Base-by-base conservation (phyloP, 2,329 filamentous ascomycete species). In the Colletotrichum shisoi region DNA sequence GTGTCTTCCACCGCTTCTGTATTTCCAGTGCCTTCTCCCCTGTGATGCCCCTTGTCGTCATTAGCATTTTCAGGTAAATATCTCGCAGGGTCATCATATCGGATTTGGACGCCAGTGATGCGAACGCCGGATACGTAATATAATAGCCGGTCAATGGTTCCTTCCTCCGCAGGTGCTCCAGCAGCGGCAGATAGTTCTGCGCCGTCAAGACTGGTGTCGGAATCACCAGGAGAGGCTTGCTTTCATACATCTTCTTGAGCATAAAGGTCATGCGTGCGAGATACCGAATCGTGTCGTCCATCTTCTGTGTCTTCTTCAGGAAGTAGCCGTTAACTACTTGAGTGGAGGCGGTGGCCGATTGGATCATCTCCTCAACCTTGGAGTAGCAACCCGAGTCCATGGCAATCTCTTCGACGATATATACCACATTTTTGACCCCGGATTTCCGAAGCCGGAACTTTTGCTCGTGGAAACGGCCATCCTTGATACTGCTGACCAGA, bases 291-390 rank as follows among this genome's bases (percentile, higher is more conserved):
- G 90, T 91, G 66, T 94, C 91, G 71, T 94, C 91, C 75, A 94
- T 85, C 71, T 88, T 91, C 57, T 84, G 81, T 1, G 91, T 94
- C 73, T 86, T 85, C 77, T 94, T 94, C 62, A 94, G 82, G 72
- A 94, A 94, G 74, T 89, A 94, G 46, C 89, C 89, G 73, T 92
- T 89, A 60, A 93, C 88, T 24, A 93, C 90, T 73, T 94, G 91
- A 6, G 90, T 92, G 12, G 88, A 89, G 9, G 90, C 89, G 56
- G 94, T 90, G 17, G 91, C 90, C 0, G 90, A 91, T 52, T 88
- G 82, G 3, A 94, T 85, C 27, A 87, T 83, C 66, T 92, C 89
- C 24, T 88, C 85, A 72, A 89, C 89, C 68, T 84, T 85, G 27
- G 82, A 78, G 42, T 81, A 80, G 46, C 81, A 75, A 8, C 85